Percentiles rank a stretch among this genome's conserved stretches.
Evolutionary conservation across 805 yeast species (phyloP).

Genomic region (Ogataea populi-albae): DNA sequence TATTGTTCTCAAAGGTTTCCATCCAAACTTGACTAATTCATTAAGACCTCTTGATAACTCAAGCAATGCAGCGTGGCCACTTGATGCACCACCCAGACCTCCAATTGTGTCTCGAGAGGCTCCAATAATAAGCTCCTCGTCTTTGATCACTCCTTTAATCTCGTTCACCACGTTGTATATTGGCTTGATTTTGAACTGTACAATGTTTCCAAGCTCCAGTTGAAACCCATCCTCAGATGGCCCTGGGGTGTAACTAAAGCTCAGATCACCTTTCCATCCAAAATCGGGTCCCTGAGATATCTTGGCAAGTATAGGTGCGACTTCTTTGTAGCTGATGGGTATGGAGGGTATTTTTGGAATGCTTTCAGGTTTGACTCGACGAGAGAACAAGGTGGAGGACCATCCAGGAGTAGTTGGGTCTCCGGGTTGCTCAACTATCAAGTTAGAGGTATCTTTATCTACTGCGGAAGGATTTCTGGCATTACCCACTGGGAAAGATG

Average conservation of each 20-base stretch:
- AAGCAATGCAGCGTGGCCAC: constrained; percentile 47
- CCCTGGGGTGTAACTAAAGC: constrained; percentile 45
- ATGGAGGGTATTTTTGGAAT: constrained; percentile 54
- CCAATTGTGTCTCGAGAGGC: constrained; percentile 52
- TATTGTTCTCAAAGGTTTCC: constrained; percentile 41
- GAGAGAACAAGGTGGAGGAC: constrained; percentile 47
- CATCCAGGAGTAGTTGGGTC: constrained; percentile 79
- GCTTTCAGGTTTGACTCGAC: constrained; percentile 38
- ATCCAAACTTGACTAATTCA: constrained; percentile 42
- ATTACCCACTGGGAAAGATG: constrained; percentile 60
- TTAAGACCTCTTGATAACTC: constrained; percentile 54
- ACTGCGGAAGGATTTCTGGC: constrained; percentile 62
- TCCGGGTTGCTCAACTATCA: constrained; percentile 60
- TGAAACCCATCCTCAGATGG: constrained; percentile 35
- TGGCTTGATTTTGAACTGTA: constrained; percentile 41
- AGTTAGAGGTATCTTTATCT: constrained; percentile 60
- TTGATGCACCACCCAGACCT: constrained; percentile 51
- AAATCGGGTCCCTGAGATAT: constrained; percentile 39
- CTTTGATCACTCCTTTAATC: constrained; percentile 53
- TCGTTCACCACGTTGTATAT: constrained; percentile 49
- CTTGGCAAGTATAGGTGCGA: constrained; percentile 38
- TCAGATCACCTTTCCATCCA: constrained; percentile 40
- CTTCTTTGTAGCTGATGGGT: constrained; percentile 45
- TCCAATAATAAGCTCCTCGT: constrained; percentile 54
- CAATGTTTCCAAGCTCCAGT: constrained; percentile 42